Evolutionary conservation across 306 rosid genomes (phyloP), one percentile per base, ranked within the genome.

Genomic region (Calophaca sinica): DNA sequence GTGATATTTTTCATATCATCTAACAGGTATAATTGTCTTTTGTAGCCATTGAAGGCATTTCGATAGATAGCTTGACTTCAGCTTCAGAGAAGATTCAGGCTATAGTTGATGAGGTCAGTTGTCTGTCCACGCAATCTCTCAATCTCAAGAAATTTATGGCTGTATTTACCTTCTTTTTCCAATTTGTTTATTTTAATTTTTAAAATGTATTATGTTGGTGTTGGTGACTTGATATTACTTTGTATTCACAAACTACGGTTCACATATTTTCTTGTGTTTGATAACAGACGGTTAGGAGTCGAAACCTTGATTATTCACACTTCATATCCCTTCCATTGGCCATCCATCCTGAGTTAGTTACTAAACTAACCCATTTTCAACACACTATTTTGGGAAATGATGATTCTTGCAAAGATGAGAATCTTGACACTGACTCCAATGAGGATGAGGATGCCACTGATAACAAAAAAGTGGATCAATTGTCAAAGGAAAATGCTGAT

Each of bases 301-400:
- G 88, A 35, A 88, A 44, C 85, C 91, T 94, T 57, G 94, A 90
- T 81, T 94, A 91, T 77, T 89, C 96, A 26, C 97, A 94, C 85
- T 91, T 94, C 80, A 83, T 94, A 84, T 94, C 98, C 53, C 96
- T 94, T 79, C 97, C 97, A n/a, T 72, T 91, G 87, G 98, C 98
- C 68, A 80, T 88, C 58, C 91, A 91, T 87, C 93, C 97, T 39
- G 96, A 94, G 72, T 81, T 94, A 74, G 89, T 91, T 77, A 70
- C 88, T 68, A 91, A 90, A 90, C 97, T 94, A 42, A 52, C 81
- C 67, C 76, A 72, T 81, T 94, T 94, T 78, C 97, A 91, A 77
- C 85, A 82, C 53, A 82, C 88, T 45, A 86, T 89, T 61, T 66
- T 94, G 82, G 89, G 96, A 63, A 70, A 54, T 83, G 74, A 55